These are phyloP conservation scores for Mycothermus thermophilus DNA, from an alignment of 495 filamentous ascomycete genomes.

Conservation along the genomic window DNA sequence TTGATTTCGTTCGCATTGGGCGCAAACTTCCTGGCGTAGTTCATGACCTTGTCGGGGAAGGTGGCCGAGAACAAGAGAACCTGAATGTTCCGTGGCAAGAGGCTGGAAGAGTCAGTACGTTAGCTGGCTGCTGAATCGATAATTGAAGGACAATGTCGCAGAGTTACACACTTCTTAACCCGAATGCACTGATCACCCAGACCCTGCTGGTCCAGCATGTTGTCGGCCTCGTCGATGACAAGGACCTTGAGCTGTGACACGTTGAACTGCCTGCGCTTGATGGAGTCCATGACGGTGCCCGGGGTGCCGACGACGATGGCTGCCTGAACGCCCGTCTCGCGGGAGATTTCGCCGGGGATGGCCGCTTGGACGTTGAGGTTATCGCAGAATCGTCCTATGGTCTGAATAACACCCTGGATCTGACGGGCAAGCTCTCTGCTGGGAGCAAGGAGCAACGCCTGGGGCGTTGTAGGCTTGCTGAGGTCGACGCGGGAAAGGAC, in stretches of 20 bases:
- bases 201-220: slow-evolving; percentile 89
- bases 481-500: slow-evolving; percentile 76
- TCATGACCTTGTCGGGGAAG: slow-evolving; percentile 71
- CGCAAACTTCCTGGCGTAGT: slow-evolving; percentile 66
- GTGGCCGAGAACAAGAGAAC: slow-evolving; percentile 93
- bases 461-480: slow-evolving; percentile 48
- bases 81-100: slow-evolving; percentile 60
- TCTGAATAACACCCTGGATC: slow-evolving; percentile 67
- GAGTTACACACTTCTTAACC: slow-evolving; percentile 54
- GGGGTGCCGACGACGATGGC: slow-evolving; percentile 87
- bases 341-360: slow-evolving; percentile 58
- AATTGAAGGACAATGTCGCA: neutral
- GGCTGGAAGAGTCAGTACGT: slow-evolving; percentile 28
- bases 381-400: slow-evolving; percentile 69
- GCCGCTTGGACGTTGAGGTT: slow-evolving; percentile 60
- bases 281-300: slow-evolving; percentile 78
- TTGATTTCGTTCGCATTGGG: slow-evolving; percentile 80
- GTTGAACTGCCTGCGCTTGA: slow-evolving; percentile 57
- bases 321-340: slow-evolving; percentile 45
- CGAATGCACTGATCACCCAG: slow-evolving; percentile 88
- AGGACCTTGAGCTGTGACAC: slow-evolving; percentile 54
- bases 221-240: slow-evolving; percentile 87
- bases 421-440: slow-evolving; percentile 92
- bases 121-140: neutral
- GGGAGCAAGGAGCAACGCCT: slow-evolving; percentile 81